Evolutionary conservation across 208 protist species (phyloP).

Genomic region (Acanthamoeba lenticulata): DNA sequence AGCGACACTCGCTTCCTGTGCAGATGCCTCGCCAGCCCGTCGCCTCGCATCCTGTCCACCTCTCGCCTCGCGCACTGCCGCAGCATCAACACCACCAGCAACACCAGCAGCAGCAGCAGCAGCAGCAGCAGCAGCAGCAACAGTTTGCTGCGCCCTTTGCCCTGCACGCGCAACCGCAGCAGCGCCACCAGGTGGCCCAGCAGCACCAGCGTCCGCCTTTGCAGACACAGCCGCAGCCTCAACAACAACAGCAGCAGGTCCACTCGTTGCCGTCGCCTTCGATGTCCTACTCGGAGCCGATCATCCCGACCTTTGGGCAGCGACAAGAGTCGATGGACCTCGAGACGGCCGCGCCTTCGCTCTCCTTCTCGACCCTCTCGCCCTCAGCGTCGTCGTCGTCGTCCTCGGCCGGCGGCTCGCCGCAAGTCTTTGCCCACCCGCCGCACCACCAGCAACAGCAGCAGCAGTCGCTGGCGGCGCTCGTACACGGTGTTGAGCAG

Average conservation of each 20-base stretch:
- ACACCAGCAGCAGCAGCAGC: background rate
- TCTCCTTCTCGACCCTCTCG: background rate
- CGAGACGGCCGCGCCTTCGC: background rate
- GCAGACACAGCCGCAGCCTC: background rate
- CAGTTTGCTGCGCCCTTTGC: background rate
- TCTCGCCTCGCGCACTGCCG: no score
- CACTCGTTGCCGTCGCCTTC: background rate
- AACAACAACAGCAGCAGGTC: background rate
- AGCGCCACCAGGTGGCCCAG: background rate
- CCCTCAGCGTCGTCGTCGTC: background rate
- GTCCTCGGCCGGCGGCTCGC: background rate
- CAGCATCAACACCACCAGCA: background rate
- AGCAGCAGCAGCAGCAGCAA: background rate
- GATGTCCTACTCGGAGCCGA: background rate
- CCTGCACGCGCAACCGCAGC: background rate
- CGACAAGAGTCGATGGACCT: conserved; percentile 36
- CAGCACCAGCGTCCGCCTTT: background rate
- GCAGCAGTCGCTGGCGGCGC: background rate
- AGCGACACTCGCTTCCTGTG: background rate
- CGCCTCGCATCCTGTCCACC: no score
- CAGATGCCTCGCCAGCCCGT: background rate
- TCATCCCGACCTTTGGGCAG: conserved; percentile 1
- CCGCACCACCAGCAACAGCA: background rate
- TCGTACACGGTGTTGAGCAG: no score
- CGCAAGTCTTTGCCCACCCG: background rate